phyloP scores from a whole-genome alignment of 2,329 filamentous ascomycete genomes.

The Zymoseptoria brevis region DNA sequence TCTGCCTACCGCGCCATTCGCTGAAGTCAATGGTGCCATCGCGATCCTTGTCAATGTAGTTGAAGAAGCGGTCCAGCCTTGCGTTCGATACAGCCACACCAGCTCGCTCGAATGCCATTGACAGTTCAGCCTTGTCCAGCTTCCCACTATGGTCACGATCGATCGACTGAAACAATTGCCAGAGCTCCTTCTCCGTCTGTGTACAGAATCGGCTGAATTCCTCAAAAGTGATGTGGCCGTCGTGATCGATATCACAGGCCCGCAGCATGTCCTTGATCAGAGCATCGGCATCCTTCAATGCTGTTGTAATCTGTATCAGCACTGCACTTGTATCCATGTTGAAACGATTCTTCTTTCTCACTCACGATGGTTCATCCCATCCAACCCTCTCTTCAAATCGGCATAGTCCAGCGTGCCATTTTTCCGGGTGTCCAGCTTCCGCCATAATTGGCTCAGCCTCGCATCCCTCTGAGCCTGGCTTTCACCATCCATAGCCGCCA shows the following conservation, averaged over 20 bases:
- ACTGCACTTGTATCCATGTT: neutral
- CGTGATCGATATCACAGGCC: constrained; percentile 75
- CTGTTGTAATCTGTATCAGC: constrained; percentile 32
- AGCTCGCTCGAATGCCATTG: constrained; percentile 65
- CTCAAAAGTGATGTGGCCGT: constrained; percentile 85
- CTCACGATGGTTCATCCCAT: constrained; percentile 86
- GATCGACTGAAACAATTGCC: constrained; percentile 73
- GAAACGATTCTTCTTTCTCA: constrained; percentile 5
- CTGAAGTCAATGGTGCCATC: constrained; percentile 83
- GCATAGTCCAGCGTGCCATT: constrained; percentile 77
- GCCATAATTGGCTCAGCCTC: constrained; percentile 78
- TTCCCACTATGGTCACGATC: constrained; percentile 79
- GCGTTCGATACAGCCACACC: constrained; percentile 70
- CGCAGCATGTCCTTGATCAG: constrained; percentile 74
- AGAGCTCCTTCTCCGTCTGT: constrained; percentile 76
- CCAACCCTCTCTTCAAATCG: constrained; percentile 75
- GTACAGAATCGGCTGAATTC: constrained; percentile 88
- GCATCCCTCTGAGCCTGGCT: constrained; percentile 70
- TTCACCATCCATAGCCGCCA: constrained; percentile 57
- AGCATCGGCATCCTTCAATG: constrained; percentile 82
- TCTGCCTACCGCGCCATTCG: constrained; percentile 74
- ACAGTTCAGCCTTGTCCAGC: constrained; percentile 78
- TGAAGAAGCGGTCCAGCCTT: constrained; percentile 77
- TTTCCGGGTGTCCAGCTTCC: constrained; percentile 65
- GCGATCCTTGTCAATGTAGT: constrained; percentile 79